Evolutionary conservation across 345 rosid species (phyloP).

Genomic region (Arabis alpina): DNA sequence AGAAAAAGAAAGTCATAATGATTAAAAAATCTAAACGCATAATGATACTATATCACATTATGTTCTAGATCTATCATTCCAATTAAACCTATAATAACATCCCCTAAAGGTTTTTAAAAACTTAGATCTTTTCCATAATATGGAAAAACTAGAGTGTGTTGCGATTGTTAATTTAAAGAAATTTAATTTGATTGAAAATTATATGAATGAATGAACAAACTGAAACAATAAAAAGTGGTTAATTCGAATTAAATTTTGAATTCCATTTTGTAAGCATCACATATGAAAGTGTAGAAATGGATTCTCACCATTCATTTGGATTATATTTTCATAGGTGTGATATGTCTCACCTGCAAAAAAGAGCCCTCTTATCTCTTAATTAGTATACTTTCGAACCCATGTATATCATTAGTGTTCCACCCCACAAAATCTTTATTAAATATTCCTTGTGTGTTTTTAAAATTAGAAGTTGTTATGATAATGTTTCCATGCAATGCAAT

Average conservation of each 20-base stretch:
- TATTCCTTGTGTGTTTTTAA: conserved; percentile 19
- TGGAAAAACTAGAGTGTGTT: background rate
- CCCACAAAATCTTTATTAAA: conserved; percentile 45
- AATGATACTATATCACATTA: background rate
- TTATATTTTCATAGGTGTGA: background rate
- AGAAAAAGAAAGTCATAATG: background rate
- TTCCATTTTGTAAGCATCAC: background rate
- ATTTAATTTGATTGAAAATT: background rate
- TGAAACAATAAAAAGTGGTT: background rate
- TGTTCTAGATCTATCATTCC: background rate
- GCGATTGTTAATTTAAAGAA: background rate
- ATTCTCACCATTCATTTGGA: background rate
- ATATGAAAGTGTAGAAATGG: background rate
- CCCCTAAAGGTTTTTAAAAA: background rate
- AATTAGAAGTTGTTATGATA: conserved; percentile 38
- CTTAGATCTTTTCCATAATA: background rate
- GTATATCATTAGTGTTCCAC: conserved; percentile 41
- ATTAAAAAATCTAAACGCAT: background rate
- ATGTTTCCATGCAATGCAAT: conserved; percentile 50
- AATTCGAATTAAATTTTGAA: background rate
- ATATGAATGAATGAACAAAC: background rate
- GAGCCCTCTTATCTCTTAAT: conserved; percentile 27
- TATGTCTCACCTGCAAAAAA: conserved; percentile 22
- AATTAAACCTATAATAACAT: background rate
- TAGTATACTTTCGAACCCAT: conserved; percentile 19